Evolutionary conservation across 768 basidiomycete genomes (phyloP).

Genomic region (Lanmaoa pseudosensibilis): DNA sequence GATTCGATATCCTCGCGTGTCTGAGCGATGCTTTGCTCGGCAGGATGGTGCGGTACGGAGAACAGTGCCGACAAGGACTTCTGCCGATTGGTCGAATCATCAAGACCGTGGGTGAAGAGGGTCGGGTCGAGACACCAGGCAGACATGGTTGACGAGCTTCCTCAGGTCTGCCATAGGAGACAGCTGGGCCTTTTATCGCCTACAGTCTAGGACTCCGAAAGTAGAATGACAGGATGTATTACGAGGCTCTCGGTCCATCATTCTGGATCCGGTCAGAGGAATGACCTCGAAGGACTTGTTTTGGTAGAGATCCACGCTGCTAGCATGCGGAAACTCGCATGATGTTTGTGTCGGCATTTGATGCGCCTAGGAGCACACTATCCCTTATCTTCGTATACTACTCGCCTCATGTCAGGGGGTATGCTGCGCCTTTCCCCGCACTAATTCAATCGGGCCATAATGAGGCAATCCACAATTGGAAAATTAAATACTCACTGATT

Average conservation of each 20-base stretch:
- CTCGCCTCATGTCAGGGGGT: neutral
- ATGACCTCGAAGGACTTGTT: neutral
- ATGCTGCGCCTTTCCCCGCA: neutral
- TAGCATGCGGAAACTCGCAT: neutral
- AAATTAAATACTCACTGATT: neutral
- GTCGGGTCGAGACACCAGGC: neutral
- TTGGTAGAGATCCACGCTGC: neutral
- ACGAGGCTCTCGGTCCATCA: neutral
- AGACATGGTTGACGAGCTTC: neutral
- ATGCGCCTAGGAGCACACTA: neutral
- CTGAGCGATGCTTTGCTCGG: neutral
- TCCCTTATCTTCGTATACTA: neutral
- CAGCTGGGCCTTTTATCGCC: neutral
- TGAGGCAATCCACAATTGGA: neutral
- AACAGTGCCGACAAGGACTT: neutral
- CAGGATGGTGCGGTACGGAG: neutral
- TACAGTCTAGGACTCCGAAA: neutral
- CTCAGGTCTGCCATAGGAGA: neutral
- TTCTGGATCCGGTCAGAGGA: neutral
- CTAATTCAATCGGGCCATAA: neutral
- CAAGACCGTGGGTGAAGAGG: neutral
- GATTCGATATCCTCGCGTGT: slow-evolving; percentile 1
- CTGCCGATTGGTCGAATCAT: neutral
- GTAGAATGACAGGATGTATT: neutral
- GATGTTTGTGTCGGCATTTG: neutral